Percentiles rank a stretch among this genome's conserved stretches.
Conservation (phyloP, 176 grass and related monocot genomes). For the Tillandsia leiboldiana region DNA sequence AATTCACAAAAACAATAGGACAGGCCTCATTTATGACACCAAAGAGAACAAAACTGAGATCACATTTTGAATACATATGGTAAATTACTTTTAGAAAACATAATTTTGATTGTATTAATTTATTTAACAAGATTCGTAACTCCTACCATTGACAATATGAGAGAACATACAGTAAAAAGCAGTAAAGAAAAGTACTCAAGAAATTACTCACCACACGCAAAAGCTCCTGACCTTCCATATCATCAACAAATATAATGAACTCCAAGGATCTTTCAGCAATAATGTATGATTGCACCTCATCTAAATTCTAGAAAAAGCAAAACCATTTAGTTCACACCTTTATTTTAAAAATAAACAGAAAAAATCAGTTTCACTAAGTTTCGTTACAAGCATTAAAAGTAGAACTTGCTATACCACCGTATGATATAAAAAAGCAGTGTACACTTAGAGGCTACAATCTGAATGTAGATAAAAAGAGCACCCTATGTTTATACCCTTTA, state of each 20-base stretch:
- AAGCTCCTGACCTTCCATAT: conserved; percentile 43
- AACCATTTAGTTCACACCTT: background rate
- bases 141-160: conserved; percentile 1
- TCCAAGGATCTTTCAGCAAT: conserved; percentile 43
- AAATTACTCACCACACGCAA: conserved; percentile 45
- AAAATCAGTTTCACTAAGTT: background rate
- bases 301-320: conserved; percentile 26
- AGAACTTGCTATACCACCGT: too few species aligned
- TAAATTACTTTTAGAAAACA: background rate
- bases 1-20: background rate
- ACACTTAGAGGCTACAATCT: too few species aligned
- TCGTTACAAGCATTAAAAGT: background rate
- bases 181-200: background rate
- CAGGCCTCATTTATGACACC: background rate
- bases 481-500: too few species aligned
- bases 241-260: conserved; percentile 17
- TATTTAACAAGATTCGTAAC: conserved; percentile 1
- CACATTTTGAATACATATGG: background rate
- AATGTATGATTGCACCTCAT: conserved; percentile 96
- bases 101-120: background rate
- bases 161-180: background rate
- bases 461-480: too few species aligned
- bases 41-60: background rate
- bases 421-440: too few species aligned
- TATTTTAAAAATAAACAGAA: background rate